These are phyloP conservation scores for Lepidium africanum DNA, from an alignment of 345 rosid genomes.

Conservation along the genomic window DNA sequence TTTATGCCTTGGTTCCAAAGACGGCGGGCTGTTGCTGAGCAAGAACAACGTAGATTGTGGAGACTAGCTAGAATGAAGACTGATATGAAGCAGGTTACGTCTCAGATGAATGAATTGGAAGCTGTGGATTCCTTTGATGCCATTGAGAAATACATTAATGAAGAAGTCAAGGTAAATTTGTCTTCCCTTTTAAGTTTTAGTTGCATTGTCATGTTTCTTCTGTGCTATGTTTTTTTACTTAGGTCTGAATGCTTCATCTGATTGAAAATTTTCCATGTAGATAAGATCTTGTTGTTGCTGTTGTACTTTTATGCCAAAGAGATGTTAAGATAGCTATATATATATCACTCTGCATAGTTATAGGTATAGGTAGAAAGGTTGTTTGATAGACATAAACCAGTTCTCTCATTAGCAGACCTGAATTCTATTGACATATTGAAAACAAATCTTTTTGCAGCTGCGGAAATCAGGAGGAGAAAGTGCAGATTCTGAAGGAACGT, in stretches of 20 bases:
- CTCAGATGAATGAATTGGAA: conserved; percentile 79
- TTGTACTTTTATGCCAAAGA: not conserved
- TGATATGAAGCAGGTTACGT: conserved; percentile 54
- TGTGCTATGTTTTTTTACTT: not conserved
- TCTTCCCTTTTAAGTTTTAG: not conserved
- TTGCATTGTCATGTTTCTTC: not conserved
- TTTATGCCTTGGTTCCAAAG: conserved; percentile 94
- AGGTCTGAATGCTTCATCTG: conserved; percentile 4
- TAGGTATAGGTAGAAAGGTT: not conserved
- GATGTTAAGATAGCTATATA: not conserved
- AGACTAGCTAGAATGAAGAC: conserved; percentile 77
- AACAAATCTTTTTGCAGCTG: conserved; percentile 31
- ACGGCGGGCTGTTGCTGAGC: conserved; percentile 68
- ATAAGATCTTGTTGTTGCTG: not conserved
- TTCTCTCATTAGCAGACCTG: not conserved
- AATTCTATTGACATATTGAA: not conserved
- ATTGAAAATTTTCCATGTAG: not conserved
- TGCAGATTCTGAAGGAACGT: conserved; percentile 36
- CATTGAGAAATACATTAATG: conserved; percentile 66
- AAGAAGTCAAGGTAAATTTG: conserved; percentile 57
- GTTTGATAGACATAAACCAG: not conserved
- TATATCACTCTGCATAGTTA: not conserved
- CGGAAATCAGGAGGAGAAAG: conserved; percentile 40
- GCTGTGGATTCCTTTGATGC: conserved; percentile 85
- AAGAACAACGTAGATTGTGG: conserved; percentile 86